phyloP scores from a whole-genome alignment of 1,284 basidiomycete genomes.

The Fistulina hepatica region DNA sequence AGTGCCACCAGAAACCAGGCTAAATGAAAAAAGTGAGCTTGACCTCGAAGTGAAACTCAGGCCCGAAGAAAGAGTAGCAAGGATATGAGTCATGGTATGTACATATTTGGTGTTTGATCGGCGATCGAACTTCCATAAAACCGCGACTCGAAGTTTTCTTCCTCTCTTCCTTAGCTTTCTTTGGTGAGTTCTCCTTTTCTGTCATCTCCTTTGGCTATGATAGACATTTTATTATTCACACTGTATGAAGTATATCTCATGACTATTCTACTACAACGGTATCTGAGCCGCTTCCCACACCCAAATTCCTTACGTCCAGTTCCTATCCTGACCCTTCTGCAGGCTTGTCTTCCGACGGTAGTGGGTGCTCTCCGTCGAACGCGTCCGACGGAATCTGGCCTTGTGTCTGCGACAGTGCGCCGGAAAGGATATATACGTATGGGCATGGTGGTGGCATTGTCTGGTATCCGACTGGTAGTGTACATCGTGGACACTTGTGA shows the following conservation, averaged over 20 bases:
- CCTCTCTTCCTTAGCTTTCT: constrained; percentile 17
- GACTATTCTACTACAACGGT: constrained; percentile 42
- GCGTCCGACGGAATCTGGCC: constrained; percentile 69
- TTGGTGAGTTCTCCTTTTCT: constrained; percentile 6
- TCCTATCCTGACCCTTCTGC: too few species aligned
- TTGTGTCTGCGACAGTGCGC: constrained; percentile 67
- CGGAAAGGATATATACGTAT: constrained; percentile 62
- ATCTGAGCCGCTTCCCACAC: constrained; percentile 37
- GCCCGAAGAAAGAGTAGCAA: too few species aligned
- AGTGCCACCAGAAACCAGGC: too few species aligned
- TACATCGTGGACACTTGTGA: constrained; percentile 66
- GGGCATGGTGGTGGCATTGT: constrained; percentile 57
- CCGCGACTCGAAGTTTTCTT: too few species aligned
- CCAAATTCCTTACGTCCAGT: too few species aligned
- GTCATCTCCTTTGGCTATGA: constrained; percentile 2
- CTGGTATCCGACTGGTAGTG: constrained; percentile 65
- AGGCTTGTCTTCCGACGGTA: too few species aligned
- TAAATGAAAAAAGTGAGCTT: too few species aligned
- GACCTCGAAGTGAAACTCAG: too few species aligned
- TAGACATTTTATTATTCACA: constrained; percentile 25
- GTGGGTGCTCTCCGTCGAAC: constrained; percentile 47
- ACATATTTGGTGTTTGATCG: too few species aligned
- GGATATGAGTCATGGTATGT: too few species aligned
- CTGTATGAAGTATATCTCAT: constrained; percentile 33
- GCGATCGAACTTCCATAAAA: too few species aligned